Percentiles rank a stretch among this genome's conserved stretches.
Conservation (phyloP, 495 filamentous ascomycete species). For the Alectoria sarmentosa region DNA sequence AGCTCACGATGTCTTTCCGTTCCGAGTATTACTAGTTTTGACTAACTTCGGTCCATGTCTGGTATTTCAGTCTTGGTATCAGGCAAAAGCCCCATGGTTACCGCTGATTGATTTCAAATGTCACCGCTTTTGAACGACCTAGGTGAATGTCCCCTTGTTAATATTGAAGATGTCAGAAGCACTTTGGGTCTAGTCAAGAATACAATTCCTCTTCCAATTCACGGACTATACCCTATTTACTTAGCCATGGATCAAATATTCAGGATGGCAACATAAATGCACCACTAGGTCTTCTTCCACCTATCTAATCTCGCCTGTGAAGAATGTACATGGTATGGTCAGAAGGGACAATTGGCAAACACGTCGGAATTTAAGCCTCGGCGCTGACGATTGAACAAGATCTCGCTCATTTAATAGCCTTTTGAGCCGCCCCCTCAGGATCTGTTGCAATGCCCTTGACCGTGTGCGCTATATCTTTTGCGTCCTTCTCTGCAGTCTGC, state of each 20-base stretch:
- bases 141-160: background rate
- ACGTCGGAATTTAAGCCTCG: background rate
- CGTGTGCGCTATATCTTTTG: constrained; percentile 43
- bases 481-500: constrained; percentile 37
- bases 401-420: constrained; percentile 20
- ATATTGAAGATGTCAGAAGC: background rate
- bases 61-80: background rate
- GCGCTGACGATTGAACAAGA: background rate
- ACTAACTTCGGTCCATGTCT: background rate
- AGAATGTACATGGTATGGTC: background rate
- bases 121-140: too few species aligned
- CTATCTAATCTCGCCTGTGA: too few species aligned
- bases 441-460: constrained; percentile 40
- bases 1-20: background rate
- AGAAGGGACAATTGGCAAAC: background rate
- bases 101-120: background rate
- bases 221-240: background rate
- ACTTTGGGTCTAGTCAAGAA: background rate
- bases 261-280: background rate
- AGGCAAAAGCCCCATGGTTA: too few species aligned
- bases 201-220: background rate
- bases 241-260: background rate
- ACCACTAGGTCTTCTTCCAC: background rate
- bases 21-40: background rate
- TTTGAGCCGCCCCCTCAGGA: constrained; percentile 39